Conservation (phyloP, 495 filamentous ascomycete species). For the Daldinia concentrica region DNA sequence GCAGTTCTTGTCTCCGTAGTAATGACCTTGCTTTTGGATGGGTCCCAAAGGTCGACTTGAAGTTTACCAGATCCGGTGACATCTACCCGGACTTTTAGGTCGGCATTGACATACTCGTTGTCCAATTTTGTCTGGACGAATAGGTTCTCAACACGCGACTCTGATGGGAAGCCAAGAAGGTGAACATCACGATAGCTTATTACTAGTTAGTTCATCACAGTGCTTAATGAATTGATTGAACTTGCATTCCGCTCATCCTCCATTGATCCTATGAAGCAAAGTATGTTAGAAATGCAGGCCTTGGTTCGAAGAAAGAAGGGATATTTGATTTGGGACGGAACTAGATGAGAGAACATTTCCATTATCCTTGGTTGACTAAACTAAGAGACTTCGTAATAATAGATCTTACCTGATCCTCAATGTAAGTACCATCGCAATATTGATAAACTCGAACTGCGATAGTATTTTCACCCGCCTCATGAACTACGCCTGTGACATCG, state of each 20-base stretch:
- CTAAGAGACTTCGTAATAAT: background rate
- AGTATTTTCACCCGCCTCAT: slow-evolving; percentile 56
- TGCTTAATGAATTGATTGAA: background rate
- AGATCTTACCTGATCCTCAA: slow-evolving; percentile 67
- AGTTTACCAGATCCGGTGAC: slow-evolving; percentile 47
- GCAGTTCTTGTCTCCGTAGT: slow-evolving; percentile 15
- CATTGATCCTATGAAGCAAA: slow-evolving; percentile 47
- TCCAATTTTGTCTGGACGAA: slow-evolving; percentile 65
- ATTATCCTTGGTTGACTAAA: background rate
- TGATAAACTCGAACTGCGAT: slow-evolving; percentile 68
- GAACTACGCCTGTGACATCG: slow-evolving; percentile 61
- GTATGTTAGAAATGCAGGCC: background rate
- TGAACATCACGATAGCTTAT: slow-evolving; percentile 68
- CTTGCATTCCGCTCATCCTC: slow-evolving; percentile 49
- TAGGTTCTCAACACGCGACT: slow-evolving; percentile 66
- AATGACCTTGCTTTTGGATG: slow-evolving; percentile 35
- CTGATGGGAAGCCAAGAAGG: slow-evolving; percentile 63
- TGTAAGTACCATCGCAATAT: slow-evolving; percentile 70
- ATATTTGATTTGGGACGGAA: background rate
- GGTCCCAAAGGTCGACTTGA: slow-evolving; percentile 48
- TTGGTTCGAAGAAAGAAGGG: background rate
- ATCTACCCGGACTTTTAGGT: slow-evolving; percentile 58
- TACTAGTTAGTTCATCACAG: background rate
- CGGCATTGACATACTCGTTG: slow-evolving; percentile 61
- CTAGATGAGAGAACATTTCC: background rate